These are phyloP conservation scores for Astragalus membranaceus DNA, from an alignment of 306 rosid genomes.

Conservation along the genomic window DNA sequence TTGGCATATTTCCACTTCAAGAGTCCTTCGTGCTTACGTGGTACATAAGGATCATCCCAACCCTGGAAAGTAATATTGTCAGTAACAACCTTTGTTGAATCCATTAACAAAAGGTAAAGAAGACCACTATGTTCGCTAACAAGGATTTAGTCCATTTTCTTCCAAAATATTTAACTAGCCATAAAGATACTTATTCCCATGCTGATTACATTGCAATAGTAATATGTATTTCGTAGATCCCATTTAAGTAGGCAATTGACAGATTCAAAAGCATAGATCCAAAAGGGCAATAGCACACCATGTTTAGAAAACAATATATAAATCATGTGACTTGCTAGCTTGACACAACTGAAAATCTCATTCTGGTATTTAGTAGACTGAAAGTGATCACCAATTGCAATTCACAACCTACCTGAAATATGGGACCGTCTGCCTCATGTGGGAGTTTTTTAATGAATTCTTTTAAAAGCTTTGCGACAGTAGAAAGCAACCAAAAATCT, in stretches of 20 bases:
- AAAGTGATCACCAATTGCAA: conserved; percentile 16
- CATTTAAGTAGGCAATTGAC: background rate
- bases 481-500: conserved; percentile 96
- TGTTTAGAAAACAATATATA: background rate
- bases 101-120: conserved; percentile 3
- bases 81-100: conserved; percentile 11
- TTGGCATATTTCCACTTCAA: conserved; percentile 90
- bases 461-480: conserved; percentile 80
- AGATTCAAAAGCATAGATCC: conserved; percentile 5
- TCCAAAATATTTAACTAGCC: conserved; percentile 3
- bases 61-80: conserved; percentile 53
- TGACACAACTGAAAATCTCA: conserved; percentile 6
- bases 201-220: background rate
- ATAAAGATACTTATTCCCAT: conserved; percentile 8
- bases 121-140: background rate
- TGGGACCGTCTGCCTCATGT: conserved; percentile 96
- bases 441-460: conserved; percentile 94
- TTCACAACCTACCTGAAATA: conserved; percentile 73
- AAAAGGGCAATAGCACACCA: background rate
- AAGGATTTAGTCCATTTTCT: background rate
- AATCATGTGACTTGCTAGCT: background rate
- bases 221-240: background rate
- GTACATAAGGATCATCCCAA: conserved; percentile 97
- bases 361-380: background rate
- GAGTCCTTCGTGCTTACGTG: conserved; percentile 97